Conservation (phyloP, 148 eudicot species). For the Vaccinium macrocarpon region DNA sequence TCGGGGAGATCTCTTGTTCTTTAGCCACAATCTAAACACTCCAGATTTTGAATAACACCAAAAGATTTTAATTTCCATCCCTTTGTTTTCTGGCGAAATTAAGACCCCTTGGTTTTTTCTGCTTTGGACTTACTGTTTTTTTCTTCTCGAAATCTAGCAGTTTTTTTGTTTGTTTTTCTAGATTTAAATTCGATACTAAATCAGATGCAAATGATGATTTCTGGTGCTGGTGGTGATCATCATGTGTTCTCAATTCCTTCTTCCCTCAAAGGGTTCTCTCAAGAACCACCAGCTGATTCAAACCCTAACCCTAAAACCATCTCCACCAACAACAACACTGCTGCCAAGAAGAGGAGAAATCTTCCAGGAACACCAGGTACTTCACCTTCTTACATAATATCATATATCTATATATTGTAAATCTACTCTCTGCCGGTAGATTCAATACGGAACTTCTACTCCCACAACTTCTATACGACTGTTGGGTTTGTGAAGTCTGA, state of each 20-base stretch:
- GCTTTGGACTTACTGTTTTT: slow-evolving; percentile 23
- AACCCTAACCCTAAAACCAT: slow-evolving; percentile 46
- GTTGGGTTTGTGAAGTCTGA: background rate
- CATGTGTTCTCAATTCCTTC: slow-evolving; percentile 40
- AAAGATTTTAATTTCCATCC: slow-evolving; percentile 5
- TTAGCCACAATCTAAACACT: slow-evolving; percentile 40
- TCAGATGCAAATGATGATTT: slow-evolving; percentile 25
- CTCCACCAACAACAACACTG: slow-evolving; percentile 12
- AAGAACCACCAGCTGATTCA: slow-evolving; percentile 17
- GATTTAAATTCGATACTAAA: background rate
- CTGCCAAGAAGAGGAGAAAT: slow-evolving; percentile 57
- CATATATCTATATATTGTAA: background rate
- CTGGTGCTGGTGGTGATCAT: slow-evolving; percentile 12
- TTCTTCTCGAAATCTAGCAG: slow-evolving; percentile 37
- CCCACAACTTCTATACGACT: background rate
- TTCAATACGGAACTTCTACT: background rate
- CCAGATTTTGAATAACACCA: slow-evolving; percentile 41
- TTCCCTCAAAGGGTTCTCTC: slow-evolving; percentile 33
- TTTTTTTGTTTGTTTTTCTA: slow-evolving; percentile 19
- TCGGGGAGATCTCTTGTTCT: slow-evolving; percentile 37
- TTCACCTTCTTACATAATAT: background rate
- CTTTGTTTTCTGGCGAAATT: slow-evolving; percentile 37
- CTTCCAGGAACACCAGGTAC: slow-evolving; percentile 74
- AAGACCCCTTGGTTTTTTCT: slow-evolving; percentile 15
- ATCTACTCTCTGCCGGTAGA: background rate